phyloP scores from a whole-genome alignment of 768 basidiomycete species.

The Tulasnella sp. region DNA sequence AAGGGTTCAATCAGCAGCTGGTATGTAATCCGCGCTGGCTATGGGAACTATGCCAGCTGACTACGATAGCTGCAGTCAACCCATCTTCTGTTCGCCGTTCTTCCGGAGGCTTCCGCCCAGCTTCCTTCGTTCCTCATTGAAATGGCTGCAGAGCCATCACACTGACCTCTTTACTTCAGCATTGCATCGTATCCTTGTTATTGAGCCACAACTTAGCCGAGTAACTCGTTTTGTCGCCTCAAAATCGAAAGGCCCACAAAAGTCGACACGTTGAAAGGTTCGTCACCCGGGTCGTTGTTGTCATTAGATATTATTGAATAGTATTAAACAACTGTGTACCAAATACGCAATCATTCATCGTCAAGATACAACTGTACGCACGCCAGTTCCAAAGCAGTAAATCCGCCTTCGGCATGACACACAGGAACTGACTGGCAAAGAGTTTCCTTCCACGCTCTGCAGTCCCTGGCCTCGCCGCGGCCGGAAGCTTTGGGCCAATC shows the following conservation, averaged over 20 bases:
- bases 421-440: neutral
- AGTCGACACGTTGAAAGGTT: neutral
- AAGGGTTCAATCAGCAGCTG: constrained; percentile 1
- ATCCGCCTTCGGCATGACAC: neutral
- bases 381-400: neutral
- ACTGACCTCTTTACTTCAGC: neutral
- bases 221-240: too few species aligned
- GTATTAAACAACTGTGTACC: neutral
- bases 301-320: neutral
- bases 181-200: neutral
- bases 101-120: constrained; percentile 17
- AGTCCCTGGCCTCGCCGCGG: neutral
- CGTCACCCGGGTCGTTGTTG: neutral
- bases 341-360: neutral
- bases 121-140: constrained; percentile 13
- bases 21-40: neutral
- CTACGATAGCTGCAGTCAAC: neutral
- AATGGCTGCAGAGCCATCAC: neutral
- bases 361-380: neutral
- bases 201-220: too few species aligned
- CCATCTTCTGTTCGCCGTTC: constrained; percentile 14
- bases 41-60: neutral
- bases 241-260: too few species aligned
- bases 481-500: neutral
- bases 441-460: neutral